phyloP scores from a whole-genome alignment of 768 basidiomycete species.

The Boletus sp. region DNA sequence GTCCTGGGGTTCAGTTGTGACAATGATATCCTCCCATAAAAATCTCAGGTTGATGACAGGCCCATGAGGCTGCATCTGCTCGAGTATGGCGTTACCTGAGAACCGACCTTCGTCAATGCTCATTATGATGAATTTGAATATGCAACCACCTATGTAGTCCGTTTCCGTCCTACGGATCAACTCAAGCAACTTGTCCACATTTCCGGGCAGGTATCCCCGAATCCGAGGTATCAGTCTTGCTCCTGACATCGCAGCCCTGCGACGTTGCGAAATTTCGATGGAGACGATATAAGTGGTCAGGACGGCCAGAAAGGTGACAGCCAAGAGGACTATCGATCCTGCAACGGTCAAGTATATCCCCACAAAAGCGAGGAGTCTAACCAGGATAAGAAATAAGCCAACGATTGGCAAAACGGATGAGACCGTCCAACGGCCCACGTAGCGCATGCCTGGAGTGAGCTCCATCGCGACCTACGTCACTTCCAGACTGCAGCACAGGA shows the following conservation, averaged over 20 bases:
- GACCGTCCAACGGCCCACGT: constrained; percentile 13
- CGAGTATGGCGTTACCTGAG: constrained; percentile 25
- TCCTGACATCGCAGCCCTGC: constrained; percentile 21
- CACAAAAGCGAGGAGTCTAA: constrained; percentile 3
- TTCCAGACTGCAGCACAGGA: neutral
- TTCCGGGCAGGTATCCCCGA: constrained; percentile 34
- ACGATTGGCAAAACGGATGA: constrained; percentile 13
- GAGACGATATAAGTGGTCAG: neutral
- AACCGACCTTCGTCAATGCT: neutral
- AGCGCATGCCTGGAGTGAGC: constrained; percentile 25
- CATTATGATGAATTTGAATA: neutral
- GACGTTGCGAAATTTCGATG: constrained; percentile 7
- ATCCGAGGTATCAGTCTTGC: constrained; percentile 33
- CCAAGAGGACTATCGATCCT: constrained; percentile 5
- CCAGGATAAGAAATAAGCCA: constrained; percentile 13
- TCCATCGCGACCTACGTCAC: constrained; percentile 7
- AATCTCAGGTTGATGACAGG: constrained; percentile 42
- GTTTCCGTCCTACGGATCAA: constrained; percentile 19
- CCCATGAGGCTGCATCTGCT: constrained; percentile 26
- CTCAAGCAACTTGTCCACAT: constrained; percentile 31
- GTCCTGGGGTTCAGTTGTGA: constrained; percentile 53
- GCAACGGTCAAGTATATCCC: constrained; percentile 12
- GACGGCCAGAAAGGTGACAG: neutral
- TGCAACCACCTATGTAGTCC: constrained; percentile 37
- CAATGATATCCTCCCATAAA: constrained; percentile 47